Percentiles rank a stretch among this genome's conserved stretches.
phyloP scores from a whole-genome alignment of 306 rosid genomes.

The Phaseolus lunatus region DNA sequence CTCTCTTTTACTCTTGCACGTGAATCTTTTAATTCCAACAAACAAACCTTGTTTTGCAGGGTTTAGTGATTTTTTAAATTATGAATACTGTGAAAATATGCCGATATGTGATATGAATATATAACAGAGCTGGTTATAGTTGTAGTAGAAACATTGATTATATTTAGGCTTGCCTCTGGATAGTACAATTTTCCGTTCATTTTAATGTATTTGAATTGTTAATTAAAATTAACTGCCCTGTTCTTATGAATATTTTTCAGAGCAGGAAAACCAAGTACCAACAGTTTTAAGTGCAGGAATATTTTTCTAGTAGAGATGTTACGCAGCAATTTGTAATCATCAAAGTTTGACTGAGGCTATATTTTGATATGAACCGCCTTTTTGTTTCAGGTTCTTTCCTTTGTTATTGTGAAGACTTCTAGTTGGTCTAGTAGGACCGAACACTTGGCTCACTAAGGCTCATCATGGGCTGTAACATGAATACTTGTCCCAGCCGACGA shows the following conservation, averaged over 20 bases:
- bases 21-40: not conserved
- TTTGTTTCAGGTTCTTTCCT: not conserved
- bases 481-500: not conserved
- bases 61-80: conserved; percentile 10
- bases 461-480: conserved; percentile 8
- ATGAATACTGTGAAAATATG: conserved; percentile 10
- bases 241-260: conserved; percentile 14
- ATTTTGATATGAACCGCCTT: conserved; percentile 8
- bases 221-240: not conserved
- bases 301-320: no score
- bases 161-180: not conserved
- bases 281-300: conserved; percentile 6
- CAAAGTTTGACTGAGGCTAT: not conserved
- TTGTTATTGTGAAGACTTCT: not conserved
- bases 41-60: not conserved
- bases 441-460: conserved; percentile 16
- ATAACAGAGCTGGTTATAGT: not conserved
- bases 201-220: not conserved
- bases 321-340: not conserved
- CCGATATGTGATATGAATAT: not conserved
- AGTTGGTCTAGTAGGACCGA: not conserved
- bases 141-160: not conserved
- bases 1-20: not conserved
- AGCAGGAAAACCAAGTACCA: conserved; percentile 30
- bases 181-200: not conserved